Base-by-base conservation (phyloP, 441 rosid genomes). In the Omphalea diandra region DNA sequence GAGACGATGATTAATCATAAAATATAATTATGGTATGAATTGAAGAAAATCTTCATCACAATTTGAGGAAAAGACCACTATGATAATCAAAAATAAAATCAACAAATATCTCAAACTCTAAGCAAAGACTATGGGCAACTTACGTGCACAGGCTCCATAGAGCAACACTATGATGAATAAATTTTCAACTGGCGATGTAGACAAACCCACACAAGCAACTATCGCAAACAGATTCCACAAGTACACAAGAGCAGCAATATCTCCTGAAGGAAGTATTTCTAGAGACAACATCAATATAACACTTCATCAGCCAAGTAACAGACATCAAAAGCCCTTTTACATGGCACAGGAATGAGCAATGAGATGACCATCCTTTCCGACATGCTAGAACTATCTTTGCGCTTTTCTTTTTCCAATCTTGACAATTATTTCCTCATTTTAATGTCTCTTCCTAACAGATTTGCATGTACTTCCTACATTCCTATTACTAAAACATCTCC, bases 191-290 rank as follows among this genome's bases (percentile, higher is more conserved):
- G 95, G 89, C 5, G 99, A 93, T 46, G 98, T 90, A 20, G 98
- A 90, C 77, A 88, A 85, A 58, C 99, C 97, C 79, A 95, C 90
- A 52, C 91, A 93, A 22, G 95, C 85, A 62, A 79, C 84, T 68
- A 95, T 82, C 0, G 98, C 87, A 83, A 93, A 95, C 72, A 98
- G 98, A 84, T 90, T 93, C 92, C 97, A 89, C 54, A 95, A 63
- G 80, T 93, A 93, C 32, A 89, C 87, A 67, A 90, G 86, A 63
- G 97, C 94, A 74, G 97, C 91, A 81, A 91, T 80, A 82, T 93
- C 89, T 73, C 97, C 95, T 11, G 87, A 85, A 55, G 84, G 83
- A 63, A 86, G 52, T 60, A 68, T 61, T 73, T 82, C 97, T 95
- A 82, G 26, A 75, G 66, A 71, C 69, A 70, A 55, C 31, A 76